Conservation (phyloP, 495 filamentous ascomycete genomes). For the Usnea hakonensis region DNA sequence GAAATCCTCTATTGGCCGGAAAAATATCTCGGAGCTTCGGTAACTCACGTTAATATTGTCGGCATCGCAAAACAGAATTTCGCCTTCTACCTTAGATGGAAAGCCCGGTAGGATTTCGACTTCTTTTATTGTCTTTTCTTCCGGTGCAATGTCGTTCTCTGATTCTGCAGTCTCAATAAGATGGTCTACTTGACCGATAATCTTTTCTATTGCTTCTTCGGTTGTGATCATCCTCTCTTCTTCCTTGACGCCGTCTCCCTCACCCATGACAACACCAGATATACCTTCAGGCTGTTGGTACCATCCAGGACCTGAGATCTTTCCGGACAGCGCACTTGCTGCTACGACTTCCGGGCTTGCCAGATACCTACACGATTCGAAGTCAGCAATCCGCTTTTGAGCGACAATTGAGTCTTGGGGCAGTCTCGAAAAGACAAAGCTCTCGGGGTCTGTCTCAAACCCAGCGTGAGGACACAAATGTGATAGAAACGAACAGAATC, state of each 20-base stretch:
- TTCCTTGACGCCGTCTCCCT: slow-evolving; percentile 51
- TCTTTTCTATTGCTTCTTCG: slow-evolving; percentile 59
- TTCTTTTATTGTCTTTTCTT: slow-evolving; percentile 17
- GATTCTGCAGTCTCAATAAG: slow-evolving; percentile 49
- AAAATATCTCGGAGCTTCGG: too few species aligned
- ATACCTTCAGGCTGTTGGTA: slow-evolving; percentile 62
- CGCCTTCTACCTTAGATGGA: slow-evolving; percentile 43
- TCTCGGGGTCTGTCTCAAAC: too few species aligned
- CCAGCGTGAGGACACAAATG: too few species aligned
- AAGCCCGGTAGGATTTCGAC: slow-evolving; percentile 46
- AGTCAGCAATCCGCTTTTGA: not conserved
- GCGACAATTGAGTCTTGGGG: not conserved
- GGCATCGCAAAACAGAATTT: slow-evolving; percentile 47
- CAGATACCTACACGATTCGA: slow-evolving; percentile 62
- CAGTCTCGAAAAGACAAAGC: too few species aligned
- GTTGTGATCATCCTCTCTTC: slow-evolving; percentile 63
- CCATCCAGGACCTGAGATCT: slow-evolving; percentile 71
- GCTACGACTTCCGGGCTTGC: slow-evolving; percentile 89
- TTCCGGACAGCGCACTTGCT: slow-evolving; percentile 72
- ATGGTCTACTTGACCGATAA: slow-evolving; percentile 58
- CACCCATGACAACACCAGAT: slow-evolving; percentile 55
- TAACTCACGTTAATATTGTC: slow-evolving; percentile 38
- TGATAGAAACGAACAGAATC: not conserved
- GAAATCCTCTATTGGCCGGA: too few species aligned
- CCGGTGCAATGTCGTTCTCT: slow-evolving; percentile 51